Percentiles rank a stretch among this genome's conserved stretches.
phyloP scores from a whole-genome alignment of 2,329 filamentous ascomycete genomes.

The Apiospora rasikravindrae region DNA sequence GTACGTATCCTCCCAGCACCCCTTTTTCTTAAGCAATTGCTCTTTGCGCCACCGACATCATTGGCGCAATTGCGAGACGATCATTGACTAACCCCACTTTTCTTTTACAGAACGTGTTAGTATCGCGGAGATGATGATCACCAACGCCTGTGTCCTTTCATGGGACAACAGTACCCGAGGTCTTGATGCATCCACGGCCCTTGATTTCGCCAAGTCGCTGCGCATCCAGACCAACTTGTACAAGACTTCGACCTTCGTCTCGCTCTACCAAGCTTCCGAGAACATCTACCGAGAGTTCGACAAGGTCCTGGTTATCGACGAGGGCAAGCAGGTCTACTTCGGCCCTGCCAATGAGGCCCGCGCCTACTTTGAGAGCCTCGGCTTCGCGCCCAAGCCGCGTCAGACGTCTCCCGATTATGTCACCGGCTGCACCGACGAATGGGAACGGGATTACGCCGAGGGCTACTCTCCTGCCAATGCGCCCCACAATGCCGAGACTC shows the following conservation, averaged over 20 bases:
- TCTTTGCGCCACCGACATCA: neutral
- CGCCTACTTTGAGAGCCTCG: conserved; percentile 76
- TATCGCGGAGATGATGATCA: conserved; percentile 84
- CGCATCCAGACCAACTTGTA: conserved; percentile 84
- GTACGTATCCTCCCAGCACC: neutral
- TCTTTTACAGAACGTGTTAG: conserved; percentile 67
- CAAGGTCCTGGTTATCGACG: conserved; percentile 83
- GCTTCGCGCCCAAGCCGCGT: conserved; percentile 74
- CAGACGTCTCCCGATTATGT: conserved; percentile 84
- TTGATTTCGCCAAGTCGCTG: conserved; percentile 72
- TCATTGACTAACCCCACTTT: neutral
- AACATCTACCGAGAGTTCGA: conserved; percentile 82
- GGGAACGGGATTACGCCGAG: conserved; percentile 76
- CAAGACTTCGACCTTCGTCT: conserved; percentile 83
- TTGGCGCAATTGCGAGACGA: neutral
- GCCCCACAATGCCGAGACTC: conserved; percentile 69
- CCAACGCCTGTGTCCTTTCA: conserved; percentile 71
- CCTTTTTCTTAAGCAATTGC: neutral
- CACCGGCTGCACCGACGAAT: conserved; percentile 83
- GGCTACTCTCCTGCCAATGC: conserved; percentile 70
- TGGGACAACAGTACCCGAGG: conserved; percentile 80
- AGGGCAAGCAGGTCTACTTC: conserved; percentile 77
- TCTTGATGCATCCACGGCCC: conserved; percentile 70
- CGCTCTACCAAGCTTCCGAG: conserved; percentile 84
- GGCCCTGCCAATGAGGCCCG: conserved; percentile 71